Base-by-base conservation (phyloP, 768 basidiomycete genomes). In the Amanita rubescens region DNA sequence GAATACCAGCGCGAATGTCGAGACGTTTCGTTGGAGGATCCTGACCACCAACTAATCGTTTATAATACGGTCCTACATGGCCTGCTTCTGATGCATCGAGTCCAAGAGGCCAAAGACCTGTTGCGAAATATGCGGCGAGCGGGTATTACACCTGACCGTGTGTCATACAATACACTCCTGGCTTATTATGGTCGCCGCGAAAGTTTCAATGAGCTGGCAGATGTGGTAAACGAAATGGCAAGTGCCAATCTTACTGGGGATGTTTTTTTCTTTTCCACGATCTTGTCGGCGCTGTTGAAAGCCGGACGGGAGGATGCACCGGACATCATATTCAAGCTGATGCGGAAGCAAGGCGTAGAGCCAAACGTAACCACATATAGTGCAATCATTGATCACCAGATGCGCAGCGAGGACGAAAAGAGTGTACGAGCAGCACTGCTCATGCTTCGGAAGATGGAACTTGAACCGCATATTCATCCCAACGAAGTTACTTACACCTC, bases 401-500 rank as follows among this genome's bases (percentile, higher is more conserved):
- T 93, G 61, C 75, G 76, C 57, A 73, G 80, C 55, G 74, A 76
- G 7, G 75, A 73, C 37, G 73, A 76, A 48, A 66, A 72, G 27
- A 76, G 79, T 49, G 65, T 96, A 27, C 67, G 67, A 4, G 78
- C 79, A 2, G 90, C 85, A 1, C 69, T 94, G 60, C 72, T 79
- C n/a, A 66, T 97, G 50, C 69, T 96, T 53, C 67, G 74, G 51
- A 76, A 75, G 62, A 93, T 97, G 89, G 93, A 92, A 65, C 67
- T 72, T 49, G 69, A 76, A 49, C 66, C 70, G 3, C 64, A 70
- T 4, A 65, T 72, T 22, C 65, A 65, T 43, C 86, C 90, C 1
- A 94, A 87, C 63, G 81, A 82, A 55, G 76, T 92, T 57, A 93
- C 90, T 25, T 98, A 93, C 68, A 94, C 92, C 0, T 74, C 82